Conservation (phyloP, 495 filamentous ascomycete genomes). For the Penicillium pulvis region DNA sequence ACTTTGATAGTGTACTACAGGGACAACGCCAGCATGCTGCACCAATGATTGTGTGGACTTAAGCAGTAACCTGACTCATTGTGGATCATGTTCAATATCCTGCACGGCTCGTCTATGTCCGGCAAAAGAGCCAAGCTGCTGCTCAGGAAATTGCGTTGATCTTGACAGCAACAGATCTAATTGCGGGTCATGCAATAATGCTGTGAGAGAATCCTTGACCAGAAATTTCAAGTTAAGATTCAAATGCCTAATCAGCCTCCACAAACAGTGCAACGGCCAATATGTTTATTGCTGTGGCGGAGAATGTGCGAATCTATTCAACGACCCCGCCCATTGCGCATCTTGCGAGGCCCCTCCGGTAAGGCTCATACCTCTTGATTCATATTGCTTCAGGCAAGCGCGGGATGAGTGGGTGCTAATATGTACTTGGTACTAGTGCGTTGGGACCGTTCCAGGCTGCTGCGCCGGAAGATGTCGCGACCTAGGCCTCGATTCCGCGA, state of each 20-base stretch:
- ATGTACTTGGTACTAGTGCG: constrained; percentile 5
- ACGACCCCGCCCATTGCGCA: constrained; percentile 7
- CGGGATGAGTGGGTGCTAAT: background rate
- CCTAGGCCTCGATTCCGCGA: background rate
- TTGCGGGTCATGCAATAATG: constrained; percentile 9
- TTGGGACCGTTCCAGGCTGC: constrained; percentile 4
- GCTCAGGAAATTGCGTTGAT: constrained; percentile 10
- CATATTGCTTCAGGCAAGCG: too few relatives aligned
- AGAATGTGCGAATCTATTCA: constrained; percentile 5
- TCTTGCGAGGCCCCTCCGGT: constrained; percentile 14
- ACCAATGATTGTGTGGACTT: constrained; percentile 8
- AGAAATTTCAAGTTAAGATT: too few relatives aligned
- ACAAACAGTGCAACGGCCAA: background rate
- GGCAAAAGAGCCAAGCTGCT: constrained; percentile 6
- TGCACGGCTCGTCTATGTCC: constrained; percentile 9
- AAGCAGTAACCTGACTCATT: constrained; percentile 2
- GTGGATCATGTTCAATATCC: constrained; percentile 8
- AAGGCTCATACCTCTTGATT: background rate
- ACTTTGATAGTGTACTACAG: constrained; percentile 4
- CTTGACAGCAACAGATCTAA: constrained; percentile 2
- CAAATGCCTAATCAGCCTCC: background rate
- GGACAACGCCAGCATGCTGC: constrained; percentile 3
- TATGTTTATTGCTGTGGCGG: constrained; percentile 9
- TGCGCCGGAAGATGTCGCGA: constrained; percentile 13
- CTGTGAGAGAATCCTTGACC: background rate